phyloP scores from a whole-genome alignment of 2,329 filamentous ascomycete species.

The Ascochyta pisi region DNA sequence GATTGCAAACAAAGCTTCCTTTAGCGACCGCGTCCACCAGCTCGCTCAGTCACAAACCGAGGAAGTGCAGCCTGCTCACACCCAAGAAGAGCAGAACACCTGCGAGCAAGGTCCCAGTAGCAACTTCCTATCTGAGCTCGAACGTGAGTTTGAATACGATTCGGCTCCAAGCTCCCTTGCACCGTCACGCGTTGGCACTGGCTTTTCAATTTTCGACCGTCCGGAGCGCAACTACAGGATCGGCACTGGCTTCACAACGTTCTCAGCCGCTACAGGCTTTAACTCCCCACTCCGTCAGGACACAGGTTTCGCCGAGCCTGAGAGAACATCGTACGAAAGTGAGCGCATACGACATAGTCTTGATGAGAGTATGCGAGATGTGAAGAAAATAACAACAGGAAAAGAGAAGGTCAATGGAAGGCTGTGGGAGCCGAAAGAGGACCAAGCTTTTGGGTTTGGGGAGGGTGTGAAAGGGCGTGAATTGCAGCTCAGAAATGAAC shows the following conservation, averaged over 20 bases:
- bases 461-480: slow-evolving; percentile 25
- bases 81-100: slow-evolving; percentile 16
- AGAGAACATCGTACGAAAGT: slow-evolving; percentile 30
- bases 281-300: slow-evolving; percentile 45
- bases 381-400: slow-evolving; percentile 18
- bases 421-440: slow-evolving; percentile 38
- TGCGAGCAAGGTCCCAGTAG: slow-evolving; percentile 29
- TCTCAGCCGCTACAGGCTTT: slow-evolving; percentile 34
- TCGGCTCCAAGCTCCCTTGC: slow-evolving; percentile 29
- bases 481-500: slow-evolving; percentile 16
- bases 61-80: slow-evolving; percentile 9
- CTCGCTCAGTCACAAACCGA: slow-evolving; percentile 28
- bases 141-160: slow-evolving; percentile 41
- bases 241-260: slow-evolving; percentile 29
- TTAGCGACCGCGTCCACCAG: slow-evolving; percentile 45
- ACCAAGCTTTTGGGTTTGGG: slow-evolving; percentile 20
- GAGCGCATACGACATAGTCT: slow-evolving; percentile 37
- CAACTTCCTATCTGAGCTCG: slow-evolving; percentile 36
- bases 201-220: slow-evolving; percentile 37
- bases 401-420: slow-evolving; percentile 32
- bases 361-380: slow-evolving; percentile 31
- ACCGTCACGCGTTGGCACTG: slow-evolving; percentile 35
- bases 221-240: slow-evolving; percentile 23
- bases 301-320: slow-evolving; percentile 40
- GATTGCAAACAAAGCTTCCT: slow-evolving; percentile 38